phyloP scores from a whole-genome alignment of 139 green algal species.

The Tetraselmis chui region DNA sequence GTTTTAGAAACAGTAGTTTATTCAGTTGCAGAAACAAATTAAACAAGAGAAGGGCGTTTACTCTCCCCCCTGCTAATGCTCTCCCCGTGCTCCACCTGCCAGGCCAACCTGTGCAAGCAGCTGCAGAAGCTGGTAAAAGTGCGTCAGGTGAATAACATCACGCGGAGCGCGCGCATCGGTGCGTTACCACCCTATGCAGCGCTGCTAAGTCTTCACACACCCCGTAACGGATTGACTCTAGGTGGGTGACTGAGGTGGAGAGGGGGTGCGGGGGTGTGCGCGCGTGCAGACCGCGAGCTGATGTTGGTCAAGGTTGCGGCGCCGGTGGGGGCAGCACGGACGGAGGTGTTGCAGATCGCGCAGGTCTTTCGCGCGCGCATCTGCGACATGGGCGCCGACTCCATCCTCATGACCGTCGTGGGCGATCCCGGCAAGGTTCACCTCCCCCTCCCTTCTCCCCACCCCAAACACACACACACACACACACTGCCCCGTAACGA shows the following conservation, averaged over 20 bases:
- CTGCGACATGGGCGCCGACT: slow-evolving; percentile 68
- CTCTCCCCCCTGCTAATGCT: no score
- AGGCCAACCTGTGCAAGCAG: slow-evolving; percentile 81
- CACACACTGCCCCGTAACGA: no score
- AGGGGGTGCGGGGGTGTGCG: no score
- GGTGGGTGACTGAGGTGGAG: no score
- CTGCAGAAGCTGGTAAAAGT: slow-evolving; percentile 95
- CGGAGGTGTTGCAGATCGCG: slow-evolving; percentile 84
- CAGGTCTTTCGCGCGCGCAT: slow-evolving; percentile 89
- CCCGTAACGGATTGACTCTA: no score
- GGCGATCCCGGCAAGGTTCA: slow-evolving; percentile 89
- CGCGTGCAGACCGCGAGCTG: slow-evolving; percentile 91
- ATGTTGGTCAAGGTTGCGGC: slow-evolving; percentile 85
- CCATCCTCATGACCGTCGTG: slow-evolving; percentile 59
- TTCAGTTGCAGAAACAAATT: no score
- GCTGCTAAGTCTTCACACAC: neutral
- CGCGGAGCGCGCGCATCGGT: slow-evolving; percentile 58
- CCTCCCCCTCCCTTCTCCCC: neutral
- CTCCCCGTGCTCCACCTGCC: neutral
- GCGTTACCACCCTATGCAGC: neutral
- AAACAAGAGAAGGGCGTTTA: no score
- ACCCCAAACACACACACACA: no score
- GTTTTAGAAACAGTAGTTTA: no score
- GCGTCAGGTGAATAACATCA: slow-evolving; percentile 94
- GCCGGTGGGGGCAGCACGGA: slow-evolving; percentile 46